A percentile compares a stretch with the other conserved stretches of the same genome.
Evolutionary conservation across 805 yeast genomes (phyloP).

Genomic region (Cyberlindnera bimundalis): DNA sequence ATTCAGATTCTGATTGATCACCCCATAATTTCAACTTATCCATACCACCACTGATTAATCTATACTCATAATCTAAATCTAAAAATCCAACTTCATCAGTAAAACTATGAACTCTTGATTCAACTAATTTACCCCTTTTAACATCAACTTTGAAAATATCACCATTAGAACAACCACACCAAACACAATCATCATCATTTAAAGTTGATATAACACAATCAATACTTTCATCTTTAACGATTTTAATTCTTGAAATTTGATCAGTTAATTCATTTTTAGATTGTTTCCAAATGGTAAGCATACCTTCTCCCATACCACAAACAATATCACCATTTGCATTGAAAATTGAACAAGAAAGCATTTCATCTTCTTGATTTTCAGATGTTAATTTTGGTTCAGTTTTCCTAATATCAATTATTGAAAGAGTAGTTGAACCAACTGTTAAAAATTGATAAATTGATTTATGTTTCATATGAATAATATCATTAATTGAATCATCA

Average conservation of each 20-base stretch:
- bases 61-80: constrained; percentile 78
- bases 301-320: constrained; percentile 91
- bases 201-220: constrained; percentile 53
- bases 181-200: constrained; percentile 48
- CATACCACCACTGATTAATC: constrained; percentile 82
- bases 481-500: constrained; percentile 73
- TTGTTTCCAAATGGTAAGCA: constrained; percentile 82
- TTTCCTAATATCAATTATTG: constrained; percentile 75
- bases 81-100: constrained; percentile 72
- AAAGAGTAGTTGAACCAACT: constrained; percentile 76
- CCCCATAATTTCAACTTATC: constrained; percentile 78
- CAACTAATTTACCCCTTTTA: constrained; percentile 59
- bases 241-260: constrained; percentile 72
- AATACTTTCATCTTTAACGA: constrained; percentile 66
- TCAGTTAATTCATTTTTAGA: constrained; percentile 65
- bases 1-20: constrained; percentile 25
- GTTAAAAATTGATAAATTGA: constrained; percentile 79
- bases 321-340: constrained; percentile 63
- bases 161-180: constrained; percentile 84
- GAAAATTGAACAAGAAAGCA: constrained; percentile 69
- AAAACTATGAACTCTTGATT: constrained; percentile 60
- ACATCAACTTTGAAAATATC: constrained; percentile 63
- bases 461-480: constrained; percentile 63
- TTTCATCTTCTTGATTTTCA: constrained; percentile 92
- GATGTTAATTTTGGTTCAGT: constrained; percentile 45